Conservation (phyloP, 2,329 filamentous ascomycete genomes). For the Lasiodiplodia gonubiensis region DNA sequence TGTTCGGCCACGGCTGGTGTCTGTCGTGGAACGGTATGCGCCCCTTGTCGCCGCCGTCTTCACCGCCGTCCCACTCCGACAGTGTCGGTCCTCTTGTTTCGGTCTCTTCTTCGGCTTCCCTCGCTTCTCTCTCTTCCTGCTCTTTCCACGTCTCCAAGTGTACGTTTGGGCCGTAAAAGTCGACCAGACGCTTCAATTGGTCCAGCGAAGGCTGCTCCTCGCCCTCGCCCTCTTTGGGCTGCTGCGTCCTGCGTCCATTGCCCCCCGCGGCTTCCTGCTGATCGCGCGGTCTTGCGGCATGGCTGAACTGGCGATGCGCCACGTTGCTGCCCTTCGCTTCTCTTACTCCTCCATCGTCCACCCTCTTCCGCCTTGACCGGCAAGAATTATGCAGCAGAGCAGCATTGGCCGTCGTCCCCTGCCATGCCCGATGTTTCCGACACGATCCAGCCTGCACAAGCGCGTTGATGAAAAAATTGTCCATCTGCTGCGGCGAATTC, state of each 20-base stretch:
- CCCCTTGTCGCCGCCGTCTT: constrained; percentile 29
- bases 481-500: constrained; percentile 48
- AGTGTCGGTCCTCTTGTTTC: constrained; percentile 37
- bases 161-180: constrained; percentile 7
- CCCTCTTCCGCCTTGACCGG: constrained; percentile 35
- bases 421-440: constrained; percentile 49
- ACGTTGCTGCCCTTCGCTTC: not conserved
- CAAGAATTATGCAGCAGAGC: constrained; percentile 30
- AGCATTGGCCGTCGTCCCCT: not conserved
- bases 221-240: constrained; percentile 20
- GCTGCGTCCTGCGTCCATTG: not conserved
- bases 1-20: constrained; percentile 43
- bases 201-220: not conserved
- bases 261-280: not conserved
- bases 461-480: constrained; percentile 60
- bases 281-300: not conserved
- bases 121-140: constrained; percentile 39
- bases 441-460: constrained; percentile 60
- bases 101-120: constrained; percentile 36
- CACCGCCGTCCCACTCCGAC: constrained; percentile 34
- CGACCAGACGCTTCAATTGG: constrained; percentile 9
- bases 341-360: constrained; percentile 14
- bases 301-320: constrained; percentile 28
- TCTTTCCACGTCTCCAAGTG: constrained; percentile 31
- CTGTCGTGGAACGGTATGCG: constrained; percentile 8